Evolutionary conservation across 345 rosid species (phyloP).

Genomic region (Eucalyptus curtisii): DNA sequence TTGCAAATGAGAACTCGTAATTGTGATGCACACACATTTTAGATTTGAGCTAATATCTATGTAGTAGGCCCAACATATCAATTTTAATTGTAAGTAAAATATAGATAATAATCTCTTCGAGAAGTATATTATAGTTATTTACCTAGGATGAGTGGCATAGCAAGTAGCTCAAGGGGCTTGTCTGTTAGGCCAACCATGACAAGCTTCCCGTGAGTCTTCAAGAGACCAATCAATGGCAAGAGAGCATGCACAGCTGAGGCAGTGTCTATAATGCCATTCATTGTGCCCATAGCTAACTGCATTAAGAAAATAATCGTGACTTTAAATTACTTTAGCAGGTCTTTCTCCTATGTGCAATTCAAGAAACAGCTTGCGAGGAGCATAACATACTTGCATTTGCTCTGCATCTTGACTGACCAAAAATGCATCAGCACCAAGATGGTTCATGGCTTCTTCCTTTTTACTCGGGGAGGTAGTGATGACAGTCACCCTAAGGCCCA

Average conservation of each 20-base stretch:
- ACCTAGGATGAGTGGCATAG: conserved; percentile 24
- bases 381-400: conserved; percentile 1
- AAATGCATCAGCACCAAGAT: conserved; percentile 28
- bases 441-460: conserved; percentile 15
- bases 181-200: conserved; percentile 18
- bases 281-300: conserved; percentile 14
- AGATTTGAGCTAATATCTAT: not conserved
- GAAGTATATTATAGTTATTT: not conserved
- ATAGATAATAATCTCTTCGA: not conserved
- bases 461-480: conserved; percentile 27
- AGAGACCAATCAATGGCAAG: conserved; percentile 16
- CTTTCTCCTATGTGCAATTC: not conserved
- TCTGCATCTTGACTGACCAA: conserved; percentile 6
- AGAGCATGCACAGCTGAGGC: conserved; percentile 19
- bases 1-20: not conserved
- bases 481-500: conserved; percentile 26
- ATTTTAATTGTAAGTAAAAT: not conserved
- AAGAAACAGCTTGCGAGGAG: not conserved
- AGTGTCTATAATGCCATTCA: conserved; percentile 32
- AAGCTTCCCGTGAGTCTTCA: conserved; percentile 22
- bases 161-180: conserved; percentile 15
- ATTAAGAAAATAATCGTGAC: not conserved
- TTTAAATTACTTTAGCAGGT: not conserved
- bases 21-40: not conserved
- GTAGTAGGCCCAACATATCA: not conserved